phyloP scores from a whole-genome alignment of 164 flowering plant genomes.

The Berberis vulgaris region DNA sequence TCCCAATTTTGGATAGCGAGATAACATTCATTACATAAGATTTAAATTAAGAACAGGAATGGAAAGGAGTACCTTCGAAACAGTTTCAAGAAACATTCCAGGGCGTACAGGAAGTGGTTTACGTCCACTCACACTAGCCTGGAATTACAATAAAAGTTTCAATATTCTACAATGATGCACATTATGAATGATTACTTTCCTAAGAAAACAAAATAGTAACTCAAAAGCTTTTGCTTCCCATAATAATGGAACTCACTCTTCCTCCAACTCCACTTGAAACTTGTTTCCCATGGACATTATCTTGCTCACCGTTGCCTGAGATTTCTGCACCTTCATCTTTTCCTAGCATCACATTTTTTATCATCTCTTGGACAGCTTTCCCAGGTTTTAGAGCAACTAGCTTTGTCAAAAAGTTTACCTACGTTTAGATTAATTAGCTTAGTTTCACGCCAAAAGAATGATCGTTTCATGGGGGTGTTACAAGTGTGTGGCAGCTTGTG shows the following conservation, averaged over 20 bases:
- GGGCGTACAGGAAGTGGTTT: slow-evolving; percentile 90
- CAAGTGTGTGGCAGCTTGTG: too few species aligned
- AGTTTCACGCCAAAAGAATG: too few species aligned
- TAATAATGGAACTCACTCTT: slow-evolving; percentile 38
- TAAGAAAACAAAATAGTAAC: neutral
- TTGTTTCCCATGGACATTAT: slow-evolving; percentile 8
- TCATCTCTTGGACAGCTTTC: slow-evolving; percentile 62
- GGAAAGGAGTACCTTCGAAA: slow-evolving; percentile 53
- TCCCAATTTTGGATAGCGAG: neutral
- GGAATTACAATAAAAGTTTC: slow-evolving; percentile 10
- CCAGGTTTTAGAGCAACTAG: slow-evolving; percentile 88
- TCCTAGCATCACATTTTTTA: slow-evolving; percentile 85
- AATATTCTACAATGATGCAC: neutral
- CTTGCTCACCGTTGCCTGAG: slow-evolving; percentile 25
- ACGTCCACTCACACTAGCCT: slow-evolving; percentile 66
- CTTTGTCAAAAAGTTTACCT: slow-evolving; percentile 89
- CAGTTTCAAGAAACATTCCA: slow-evolving; percentile 96
- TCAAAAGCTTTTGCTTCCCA: too few species aligned
- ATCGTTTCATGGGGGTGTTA: too few species aligned
- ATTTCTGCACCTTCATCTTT: slow-evolving; percentile 89
- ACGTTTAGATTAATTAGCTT: too few species aligned
- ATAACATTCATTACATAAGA: too few species aligned
- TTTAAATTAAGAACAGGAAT: neutral
- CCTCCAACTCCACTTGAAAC: slow-evolving; percentile 50
- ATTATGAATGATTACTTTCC: neutral